Conservation (phyloP, 169 alveolate species). For the Eimeria tenella region DNA sequence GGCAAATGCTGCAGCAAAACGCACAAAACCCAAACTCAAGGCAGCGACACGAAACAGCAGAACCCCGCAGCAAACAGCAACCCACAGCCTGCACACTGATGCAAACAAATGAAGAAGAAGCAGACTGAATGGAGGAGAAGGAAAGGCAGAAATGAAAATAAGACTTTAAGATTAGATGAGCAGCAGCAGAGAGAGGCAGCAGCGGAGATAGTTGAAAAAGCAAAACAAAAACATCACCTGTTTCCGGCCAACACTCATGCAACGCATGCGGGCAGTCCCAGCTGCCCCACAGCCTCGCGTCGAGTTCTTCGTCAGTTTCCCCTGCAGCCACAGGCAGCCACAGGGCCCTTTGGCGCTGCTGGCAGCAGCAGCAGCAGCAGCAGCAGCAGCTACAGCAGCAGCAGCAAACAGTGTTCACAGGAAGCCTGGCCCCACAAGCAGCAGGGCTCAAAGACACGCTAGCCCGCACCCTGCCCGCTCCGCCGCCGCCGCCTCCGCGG, state of each 20-base stretch:
- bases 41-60: not conserved
- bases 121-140: not conserved
- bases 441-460: no score
- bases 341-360: not conserved
- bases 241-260: conserved; percentile 21
- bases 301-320: conserved; percentile 62
- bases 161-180: no score
- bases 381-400: not conserved
- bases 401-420: not conserved
- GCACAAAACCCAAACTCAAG: not conserved
- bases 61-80: not conserved
- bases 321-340: conserved; percentile 2
- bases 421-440: no score
- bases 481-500: not conserved
- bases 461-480: not conserved
- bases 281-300: conserved; percentile 68
- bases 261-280: conserved; percentile 45
- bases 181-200: conserved; percentile 7
- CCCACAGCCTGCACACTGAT: no score
- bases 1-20: not conserved
- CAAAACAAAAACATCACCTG: conserved; percentile 5
- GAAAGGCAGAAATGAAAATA: not conserved
- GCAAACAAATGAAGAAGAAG: not conserved
- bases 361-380: conserved; percentile 5
- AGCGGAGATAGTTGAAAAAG: not conserved